Evolutionary conservation across 345 rosid genomes (phyloP).

Genomic region (Citrus cavaleriei): DNA sequence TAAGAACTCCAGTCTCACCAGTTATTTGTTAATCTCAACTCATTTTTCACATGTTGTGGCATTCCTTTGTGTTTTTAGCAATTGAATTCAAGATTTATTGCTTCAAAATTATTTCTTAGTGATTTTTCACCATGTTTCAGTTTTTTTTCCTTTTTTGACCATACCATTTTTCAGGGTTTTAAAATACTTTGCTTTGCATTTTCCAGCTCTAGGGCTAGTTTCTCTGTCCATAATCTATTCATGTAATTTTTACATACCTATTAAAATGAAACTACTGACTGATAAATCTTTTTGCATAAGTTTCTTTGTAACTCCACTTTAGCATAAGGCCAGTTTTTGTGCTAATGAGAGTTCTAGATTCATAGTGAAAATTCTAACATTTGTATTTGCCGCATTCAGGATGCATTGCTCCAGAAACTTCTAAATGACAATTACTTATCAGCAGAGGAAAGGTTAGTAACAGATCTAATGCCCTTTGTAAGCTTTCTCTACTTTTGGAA

Average conservation of each 20-base stretch:
- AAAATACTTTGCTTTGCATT: neutral
- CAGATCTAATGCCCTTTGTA: neutral
- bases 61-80: neutral
- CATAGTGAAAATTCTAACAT: conserved; percentile 6
- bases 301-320: neutral
- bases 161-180: neutral
- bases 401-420: conserved; percentile 82
- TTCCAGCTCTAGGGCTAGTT: neutral
- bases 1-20: neutral
- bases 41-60: neutral
- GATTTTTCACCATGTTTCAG: neutral
- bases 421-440: conserved; percentile 56
- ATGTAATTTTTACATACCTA: neutral
- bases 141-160: no score
- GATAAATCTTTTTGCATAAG: neutral
- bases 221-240: neutral
- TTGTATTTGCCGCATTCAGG: conserved; percentile 39
- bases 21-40: neutral
- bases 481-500: neutral
- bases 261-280: neutral
- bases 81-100: neutral
- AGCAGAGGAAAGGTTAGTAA: conserved; percentile 66
- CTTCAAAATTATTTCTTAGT: neutral
- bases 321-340: neutral
- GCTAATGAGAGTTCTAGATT: neutral